Base-by-base conservation (phyloP, 2,329 filamentous ascomycete species). In the Colletotrichum tofieldiae region DNA sequence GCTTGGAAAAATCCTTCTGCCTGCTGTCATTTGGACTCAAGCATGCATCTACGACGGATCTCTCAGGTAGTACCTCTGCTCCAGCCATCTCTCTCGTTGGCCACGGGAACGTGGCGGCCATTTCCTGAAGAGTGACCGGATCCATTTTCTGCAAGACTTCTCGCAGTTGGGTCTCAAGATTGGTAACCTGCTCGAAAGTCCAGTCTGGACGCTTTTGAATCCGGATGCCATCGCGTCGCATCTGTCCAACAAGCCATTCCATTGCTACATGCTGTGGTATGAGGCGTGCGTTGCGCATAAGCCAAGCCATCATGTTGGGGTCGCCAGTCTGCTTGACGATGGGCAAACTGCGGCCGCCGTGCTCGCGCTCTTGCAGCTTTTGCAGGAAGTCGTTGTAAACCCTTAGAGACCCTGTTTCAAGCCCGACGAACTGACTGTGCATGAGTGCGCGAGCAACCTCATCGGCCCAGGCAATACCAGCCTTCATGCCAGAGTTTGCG, bases 61-160 rank as follows among this genome's bases (percentile, higher is more conserved):
- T 78, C 52, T 78, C 75, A 35, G 81, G 81, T 7, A 81, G 54
- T 12, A 82, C 79, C 66, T 82, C 80, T 2, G 77, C 79, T 5
- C 78, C 80, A 3, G 76, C 77, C 79, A 81, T 81, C 45, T 81
- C 78, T 5, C 78, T 73, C 1, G 78, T 81, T 1, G 80, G 80
- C 80, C 80, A 82, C n/a, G 80, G 81, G 58, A 81, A 81, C 52
- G 77, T 80, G 37, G 80, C 79, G 0, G 79, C 79, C 80, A 82
- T 82, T 61, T 82, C 77, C 0, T 77, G 76, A 1, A 81, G 75
- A 0, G 80, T 82, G 1, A 77, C 54, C 8, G 75, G 73, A 37
- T 76, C 64, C 26, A 82, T 74, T 68, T 80, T 78, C 3, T 76
- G 74, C 43, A 81, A 73, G 6, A 82, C 78, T 18, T 78, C 78